phyloP scores from a whole-genome alignment of 2,329 filamentous ascomycete species.

The Neonectria coccinea region DNA sequence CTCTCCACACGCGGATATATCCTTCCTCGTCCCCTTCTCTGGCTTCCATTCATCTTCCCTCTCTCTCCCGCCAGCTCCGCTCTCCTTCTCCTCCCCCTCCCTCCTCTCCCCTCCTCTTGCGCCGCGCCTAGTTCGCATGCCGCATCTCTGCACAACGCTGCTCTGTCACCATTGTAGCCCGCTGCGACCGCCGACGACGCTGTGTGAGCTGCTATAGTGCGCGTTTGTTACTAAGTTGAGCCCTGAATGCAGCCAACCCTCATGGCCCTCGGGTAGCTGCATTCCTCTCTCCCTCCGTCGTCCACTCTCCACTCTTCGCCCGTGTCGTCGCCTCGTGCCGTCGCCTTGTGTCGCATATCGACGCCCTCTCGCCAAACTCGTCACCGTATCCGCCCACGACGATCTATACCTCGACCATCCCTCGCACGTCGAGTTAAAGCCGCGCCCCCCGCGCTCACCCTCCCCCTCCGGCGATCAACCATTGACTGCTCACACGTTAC shows the following conservation, averaged over 20 bases:
- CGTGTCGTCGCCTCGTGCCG: constrained; percentile 28
- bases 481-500: constrained; percentile 42
- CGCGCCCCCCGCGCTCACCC: constrained; percentile 22
- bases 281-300: constrained; percentile 34
- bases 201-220: constrained; percentile 42
- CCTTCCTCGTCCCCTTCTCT: constrained; percentile 15
- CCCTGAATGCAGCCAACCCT: constrained; percentile 40
- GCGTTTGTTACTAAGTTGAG: constrained; percentile 39
- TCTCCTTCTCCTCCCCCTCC: constrained; percentile 34
- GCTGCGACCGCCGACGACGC: constrained; percentile 40
- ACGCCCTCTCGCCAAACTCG: constrained; percentile 21
- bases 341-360: constrained; percentile 29
- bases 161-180: constrained; percentile 42
- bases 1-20: constrained; percentile 3
- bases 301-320: constrained; percentile 15
- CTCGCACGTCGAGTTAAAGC: constrained; percentile 35
- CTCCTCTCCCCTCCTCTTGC: constrained; percentile 31
- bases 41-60: constrained; percentile 9
- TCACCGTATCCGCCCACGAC: constrained; percentile 25
- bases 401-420: constrained; percentile 31
- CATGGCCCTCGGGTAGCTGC: constrained; percentile 47
- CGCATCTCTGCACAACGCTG: constrained; percentile 51
- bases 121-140: constrained; percentile 48
- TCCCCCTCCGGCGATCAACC: constrained; percentile 30
- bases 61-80: constrained; percentile 18